A percentile compares a stretch with the other conserved stretches of the same genome.
These are phyloP conservation scores for Populus davidiana DNA, from an alignment of 345 rosid genomes.

Conservation along the genomic window DNA sequence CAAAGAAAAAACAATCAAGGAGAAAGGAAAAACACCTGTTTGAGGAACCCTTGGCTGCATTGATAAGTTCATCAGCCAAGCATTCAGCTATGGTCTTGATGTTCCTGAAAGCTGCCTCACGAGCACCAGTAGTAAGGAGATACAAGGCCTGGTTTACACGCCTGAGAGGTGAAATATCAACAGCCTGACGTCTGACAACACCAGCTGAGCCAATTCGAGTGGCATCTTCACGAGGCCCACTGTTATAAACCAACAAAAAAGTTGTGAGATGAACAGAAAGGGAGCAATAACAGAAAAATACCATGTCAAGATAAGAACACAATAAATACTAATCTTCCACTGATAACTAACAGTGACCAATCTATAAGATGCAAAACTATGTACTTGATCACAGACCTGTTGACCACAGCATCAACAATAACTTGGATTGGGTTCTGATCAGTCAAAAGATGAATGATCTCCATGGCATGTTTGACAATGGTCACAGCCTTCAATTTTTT, in stretches of 20 bases:
- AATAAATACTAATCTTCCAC: background rate
- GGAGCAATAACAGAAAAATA: background rate
- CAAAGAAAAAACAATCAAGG: background rate
- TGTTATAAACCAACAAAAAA: constrained; percentile 11
- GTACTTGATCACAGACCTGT: constrained; percentile 46
- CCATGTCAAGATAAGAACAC: no score
- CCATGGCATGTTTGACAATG: constrained; percentile 87
- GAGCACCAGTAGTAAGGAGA: constrained; percentile 86
- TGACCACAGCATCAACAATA: constrained; percentile 79
- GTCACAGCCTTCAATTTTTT: constrained; percentile 89
- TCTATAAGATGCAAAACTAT: background rate
- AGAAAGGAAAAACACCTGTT: constrained; percentile 53
- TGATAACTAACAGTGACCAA: background rate
- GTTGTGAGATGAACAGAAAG: background rate
- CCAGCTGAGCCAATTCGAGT: constrained; percentile 98
- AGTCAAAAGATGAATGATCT: constrained; percentile 76
- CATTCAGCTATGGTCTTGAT: constrained; percentile 94
- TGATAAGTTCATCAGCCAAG: constrained; percentile 93
- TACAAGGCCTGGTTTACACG: constrained; percentile 91
- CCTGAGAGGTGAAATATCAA: constrained; percentile 90
- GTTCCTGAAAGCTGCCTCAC: constrained; percentile 90
- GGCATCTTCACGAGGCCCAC: constrained; percentile 98
- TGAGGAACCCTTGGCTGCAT: constrained; percentile 97
- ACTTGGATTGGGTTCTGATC: constrained; percentile 90
- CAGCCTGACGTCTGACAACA: constrained; percentile 97